Evolutionary conservation across 139 green algal genomes (phyloP).

Genomic region (Chlamydomonas asymmetrica): DNA sequence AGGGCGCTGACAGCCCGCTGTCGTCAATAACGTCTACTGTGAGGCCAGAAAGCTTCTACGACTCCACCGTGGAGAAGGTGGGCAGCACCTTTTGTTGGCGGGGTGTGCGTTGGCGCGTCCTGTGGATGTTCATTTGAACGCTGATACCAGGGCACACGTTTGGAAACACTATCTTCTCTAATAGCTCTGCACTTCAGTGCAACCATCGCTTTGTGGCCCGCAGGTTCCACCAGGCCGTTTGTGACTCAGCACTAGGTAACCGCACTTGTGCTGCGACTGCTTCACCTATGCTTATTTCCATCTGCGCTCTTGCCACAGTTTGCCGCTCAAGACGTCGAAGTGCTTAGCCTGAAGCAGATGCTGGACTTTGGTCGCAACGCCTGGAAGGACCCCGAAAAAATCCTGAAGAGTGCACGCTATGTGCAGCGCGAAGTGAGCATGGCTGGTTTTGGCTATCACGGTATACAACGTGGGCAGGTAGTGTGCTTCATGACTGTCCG

Average conservation of each 20-base stretch:
- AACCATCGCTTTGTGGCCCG: neutral
- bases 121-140: neutral
- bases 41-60: constrained; percentile 61
- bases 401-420: constrained; percentile 60
- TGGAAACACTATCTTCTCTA: neutral
- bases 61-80: constrained; percentile 63
- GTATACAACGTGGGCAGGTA: constrained; percentile 3
- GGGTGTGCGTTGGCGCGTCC: neutral
- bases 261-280: neutral
- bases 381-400: constrained; percentile 36
- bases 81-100: neutral
- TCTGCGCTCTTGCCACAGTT: constrained; percentile 32
- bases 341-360: constrained; percentile 70
- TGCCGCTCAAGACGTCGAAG: constrained; percentile 51
- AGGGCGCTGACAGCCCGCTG: too few species aligned
- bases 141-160: too few species aligned
- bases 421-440: constrained; percentile 60
- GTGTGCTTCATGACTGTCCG: too few species aligned
- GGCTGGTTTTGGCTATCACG: neutral
- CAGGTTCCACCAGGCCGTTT: too few species aligned
- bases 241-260: neutral
- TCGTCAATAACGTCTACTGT: constrained; percentile 14
- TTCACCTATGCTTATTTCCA: neutral
- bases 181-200: neutral
- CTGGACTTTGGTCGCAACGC: constrained; percentile 62